Conservation (phyloP, 2,329 filamentous ascomycete species). For the Pyricularia sp. region DNA sequence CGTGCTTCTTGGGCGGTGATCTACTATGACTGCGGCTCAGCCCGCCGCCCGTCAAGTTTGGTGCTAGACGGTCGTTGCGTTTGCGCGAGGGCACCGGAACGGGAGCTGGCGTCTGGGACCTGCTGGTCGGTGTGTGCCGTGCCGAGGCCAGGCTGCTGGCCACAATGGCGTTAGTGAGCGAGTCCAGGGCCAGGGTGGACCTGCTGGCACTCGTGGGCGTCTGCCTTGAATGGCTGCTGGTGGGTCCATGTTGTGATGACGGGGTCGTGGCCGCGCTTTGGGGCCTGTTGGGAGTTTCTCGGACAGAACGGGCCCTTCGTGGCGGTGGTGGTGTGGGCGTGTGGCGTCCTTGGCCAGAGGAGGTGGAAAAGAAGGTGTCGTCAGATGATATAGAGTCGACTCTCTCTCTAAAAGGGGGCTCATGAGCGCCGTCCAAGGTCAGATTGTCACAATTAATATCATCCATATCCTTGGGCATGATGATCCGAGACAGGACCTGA, state of each 20-base stretch:
- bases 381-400: slow-evolving; percentile 20
- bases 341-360: slow-evolving; percentile 10
- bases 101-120: slow-evolving; percentile 23
- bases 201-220: background rate
- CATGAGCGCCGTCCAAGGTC: background rate
- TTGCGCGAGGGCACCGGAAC: slow-evolving; percentile 19
- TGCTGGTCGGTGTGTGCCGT: slow-evolving; percentile 26
- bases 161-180: slow-evolving; percentile 61
- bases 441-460: background rate
- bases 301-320: background rate
- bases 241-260: background rate
- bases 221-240: background rate
- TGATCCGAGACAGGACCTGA: background rate
- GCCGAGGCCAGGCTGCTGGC: slow-evolving; percentile 60
- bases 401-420: background rate
- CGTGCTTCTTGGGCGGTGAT: slow-evolving; percentile 31
- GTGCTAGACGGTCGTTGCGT: background rate
- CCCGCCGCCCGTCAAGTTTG: background rate
- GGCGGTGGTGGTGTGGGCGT: background rate
- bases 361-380: slow-evolving; percentile 30
- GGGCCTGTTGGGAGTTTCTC: background rate
- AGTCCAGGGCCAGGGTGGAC: slow-evolving; percentile 34
- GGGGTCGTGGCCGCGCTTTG: background rate
- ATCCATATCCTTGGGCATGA: background rate
- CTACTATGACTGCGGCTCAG: slow-evolving; percentile 14